These are phyloP conservation scores for Apiotrichum sp. DNA, from an alignment of 1,284 basidiomycete species.

Conservation along the genomic window DNA sequence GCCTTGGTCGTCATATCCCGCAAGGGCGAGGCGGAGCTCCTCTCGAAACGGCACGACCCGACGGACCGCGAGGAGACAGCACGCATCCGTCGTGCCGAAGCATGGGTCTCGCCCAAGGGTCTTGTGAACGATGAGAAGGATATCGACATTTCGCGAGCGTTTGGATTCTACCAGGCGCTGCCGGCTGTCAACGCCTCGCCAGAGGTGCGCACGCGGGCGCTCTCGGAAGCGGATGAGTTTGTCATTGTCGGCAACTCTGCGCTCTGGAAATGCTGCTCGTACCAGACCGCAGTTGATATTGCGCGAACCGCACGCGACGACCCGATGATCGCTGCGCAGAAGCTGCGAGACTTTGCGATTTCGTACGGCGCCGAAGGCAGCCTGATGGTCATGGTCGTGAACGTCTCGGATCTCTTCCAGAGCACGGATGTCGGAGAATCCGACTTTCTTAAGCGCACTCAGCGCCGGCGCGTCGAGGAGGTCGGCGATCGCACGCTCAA, in stretches of 20 bases:
- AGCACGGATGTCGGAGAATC: constrained; percentile 8
- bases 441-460: constrained; percentile 26
- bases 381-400: constrained; percentile 97
- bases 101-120: constrained; percentile 93
- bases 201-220: constrained; percentile 62
- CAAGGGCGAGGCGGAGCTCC: constrained; percentile 67
- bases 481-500: constrained; percentile 51
- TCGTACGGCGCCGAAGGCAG: constrained; percentile 92
- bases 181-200: constrained; percentile 89
- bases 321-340: constrained; percentile 96
- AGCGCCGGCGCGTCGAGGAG: constrained; percentile 39
- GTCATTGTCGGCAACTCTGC: constrained; percentile 91
- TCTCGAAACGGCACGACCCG: constrained; percentile 83
- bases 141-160: constrained; percentile 82
- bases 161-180: constrained; percentile 86
- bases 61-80: constrained; percentile 78
- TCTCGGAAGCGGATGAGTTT: constrained; percentile 88
- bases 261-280: constrained; percentile 90
- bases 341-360: constrained; percentile 92
- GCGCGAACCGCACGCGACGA: constrained; percentile 77
- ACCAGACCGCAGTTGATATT: constrained; percentile 95
- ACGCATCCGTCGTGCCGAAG: constrained; percentile 85
- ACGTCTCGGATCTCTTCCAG: constrained; percentile 69
- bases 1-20: constrained; percentile 81
- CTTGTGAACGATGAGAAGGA: constrained; percentile 76